Conservation (phyloP, 2,329 filamentous ascomycete genomes). For the Trichoderma endophyticum region DNA sequence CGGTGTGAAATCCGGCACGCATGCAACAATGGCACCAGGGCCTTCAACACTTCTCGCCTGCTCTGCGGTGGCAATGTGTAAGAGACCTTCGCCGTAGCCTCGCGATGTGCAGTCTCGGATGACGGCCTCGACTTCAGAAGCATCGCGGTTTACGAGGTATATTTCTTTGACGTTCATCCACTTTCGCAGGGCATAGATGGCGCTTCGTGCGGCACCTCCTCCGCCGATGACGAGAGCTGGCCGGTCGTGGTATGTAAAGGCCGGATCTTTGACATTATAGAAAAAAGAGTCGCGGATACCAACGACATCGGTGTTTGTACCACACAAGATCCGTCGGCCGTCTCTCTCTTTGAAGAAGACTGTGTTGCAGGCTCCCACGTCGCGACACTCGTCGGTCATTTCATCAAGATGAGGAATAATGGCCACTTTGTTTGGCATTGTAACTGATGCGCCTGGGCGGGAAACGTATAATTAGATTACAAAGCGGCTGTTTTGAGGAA, state of each 20-base stretch:
- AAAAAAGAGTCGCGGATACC: slow-evolving; percentile 11
- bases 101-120: slow-evolving; percentile 1
- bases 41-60: not conserved
- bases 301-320: slow-evolving; percentile 12
- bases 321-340: not conserved
- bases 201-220: slow-evolving; percentile 10
- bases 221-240: slow-evolving; percentile 11
- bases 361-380: slow-evolving; percentile 15
- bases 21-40: slow-evolving; percentile 5
- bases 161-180: slow-evolving; percentile 14
- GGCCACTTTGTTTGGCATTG: slow-evolving; percentile 14
- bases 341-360: slow-evolving; percentile 4
- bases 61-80: not conserved
- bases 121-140: slow-evolving; percentile 5
- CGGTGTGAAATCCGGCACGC: slow-evolving; percentile 1
- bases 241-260: not conserved
- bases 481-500: not conserved
- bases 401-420: slow-evolving; percentile 12
- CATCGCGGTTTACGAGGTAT: slow-evolving; percentile 6
- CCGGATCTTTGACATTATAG: slow-evolving; percentile 10
- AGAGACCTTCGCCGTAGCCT: slow-evolving; percentile 4
- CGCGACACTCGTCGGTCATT: slow-evolving; percentile 11
- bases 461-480: not conserved
- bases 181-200: slow-evolving; percentile 10
- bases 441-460: slow-evolving; percentile 2